Conservation (phyloP, 148 eudicot genomes). For the Arbutus unedo region DNA sequence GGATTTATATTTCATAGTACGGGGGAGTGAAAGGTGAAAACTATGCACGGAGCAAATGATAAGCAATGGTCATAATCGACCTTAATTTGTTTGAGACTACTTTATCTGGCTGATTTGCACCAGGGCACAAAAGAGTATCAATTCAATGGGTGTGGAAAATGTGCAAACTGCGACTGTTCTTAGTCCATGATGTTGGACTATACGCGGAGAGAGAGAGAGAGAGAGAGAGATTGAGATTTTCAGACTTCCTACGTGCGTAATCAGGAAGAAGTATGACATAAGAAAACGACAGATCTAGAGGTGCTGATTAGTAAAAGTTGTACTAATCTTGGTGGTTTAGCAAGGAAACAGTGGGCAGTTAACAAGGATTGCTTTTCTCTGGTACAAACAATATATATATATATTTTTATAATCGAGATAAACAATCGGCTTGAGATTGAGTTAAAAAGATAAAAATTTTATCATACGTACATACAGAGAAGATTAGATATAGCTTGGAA, state of each 20-base stretch:
- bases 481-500: background rate
- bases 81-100: background rate
- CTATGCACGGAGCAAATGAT: too few species aligned
- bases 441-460: background rate
- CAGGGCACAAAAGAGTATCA: background rate
- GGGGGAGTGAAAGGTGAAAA: too few species aligned
- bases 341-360: background rate
- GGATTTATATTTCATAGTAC: too few species aligned
- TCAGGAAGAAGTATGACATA: background rate
- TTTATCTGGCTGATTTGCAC: background rate
- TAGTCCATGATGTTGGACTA: background rate
- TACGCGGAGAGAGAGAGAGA: too few species aligned
- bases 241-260: background rate
- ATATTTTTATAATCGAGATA: too few species aligned
- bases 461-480: background rate
- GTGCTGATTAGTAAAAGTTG: too few species aligned
- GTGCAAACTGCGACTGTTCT: background rate
- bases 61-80: background rate
- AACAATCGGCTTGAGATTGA: too few species aligned
- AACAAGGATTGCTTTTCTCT: background rate
- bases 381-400: background rate
- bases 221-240: background rate
- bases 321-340: background rate
- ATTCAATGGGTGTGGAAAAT: background rate
- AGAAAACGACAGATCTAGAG: background rate